Percentiles rank a stretch among this genome's conserved stretches.
These are phyloP conservation scores for Irpex sp. DNA, from an alignment of 1,284 basidiomycete genomes.

Conservation along the genomic window DNA sequence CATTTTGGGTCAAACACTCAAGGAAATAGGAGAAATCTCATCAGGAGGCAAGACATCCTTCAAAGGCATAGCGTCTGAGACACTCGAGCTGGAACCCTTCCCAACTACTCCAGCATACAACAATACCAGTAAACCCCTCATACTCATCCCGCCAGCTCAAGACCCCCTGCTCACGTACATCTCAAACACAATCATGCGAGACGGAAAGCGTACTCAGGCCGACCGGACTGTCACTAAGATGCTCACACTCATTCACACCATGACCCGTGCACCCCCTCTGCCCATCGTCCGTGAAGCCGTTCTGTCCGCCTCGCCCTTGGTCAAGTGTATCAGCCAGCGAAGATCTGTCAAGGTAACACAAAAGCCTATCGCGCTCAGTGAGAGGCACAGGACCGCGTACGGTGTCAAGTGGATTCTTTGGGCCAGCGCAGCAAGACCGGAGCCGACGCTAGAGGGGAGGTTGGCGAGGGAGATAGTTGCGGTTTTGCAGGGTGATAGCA, in stretches of 20 bases:
- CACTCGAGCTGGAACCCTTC: neutral
- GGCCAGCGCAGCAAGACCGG: conserved; percentile 48
- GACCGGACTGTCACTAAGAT: conserved; percentile 54
- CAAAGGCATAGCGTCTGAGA: neutral
- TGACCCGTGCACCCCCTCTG: conserved; percentile 72
- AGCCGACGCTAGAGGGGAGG: conserved; percentile 57
- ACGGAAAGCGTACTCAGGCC: conserved; percentile 71
- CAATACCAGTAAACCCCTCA: conserved; percentile 12
- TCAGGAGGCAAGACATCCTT: neutral
- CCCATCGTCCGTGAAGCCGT: conserved; percentile 78
- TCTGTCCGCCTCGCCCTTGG: conserved; percentile 60
- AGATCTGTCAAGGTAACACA: conserved; percentile 60
- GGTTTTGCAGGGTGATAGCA: conserved; percentile 57
- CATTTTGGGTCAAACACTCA: neutral
- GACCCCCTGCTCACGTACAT: conserved; percentile 79
- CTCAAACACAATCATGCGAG: conserved; percentile 59
- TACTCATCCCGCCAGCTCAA: conserved; percentile 66
- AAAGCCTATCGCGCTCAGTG: conserved; percentile 68
- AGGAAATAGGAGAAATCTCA: neutral
- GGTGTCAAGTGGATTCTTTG: conserved; percentile 70
- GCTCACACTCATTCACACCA: conserved; percentile 67
- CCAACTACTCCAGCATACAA: neutral
- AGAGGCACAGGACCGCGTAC: conserved; percentile 69
- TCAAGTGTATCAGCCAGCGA: conserved; percentile 49
- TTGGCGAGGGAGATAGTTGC: conserved; percentile 74